Evolutionary conservation across 805 yeast species (phyloP), one percentile per base, ranked within the genome.

Genomic region (Wickerhamomyces canadensis): DNA sequence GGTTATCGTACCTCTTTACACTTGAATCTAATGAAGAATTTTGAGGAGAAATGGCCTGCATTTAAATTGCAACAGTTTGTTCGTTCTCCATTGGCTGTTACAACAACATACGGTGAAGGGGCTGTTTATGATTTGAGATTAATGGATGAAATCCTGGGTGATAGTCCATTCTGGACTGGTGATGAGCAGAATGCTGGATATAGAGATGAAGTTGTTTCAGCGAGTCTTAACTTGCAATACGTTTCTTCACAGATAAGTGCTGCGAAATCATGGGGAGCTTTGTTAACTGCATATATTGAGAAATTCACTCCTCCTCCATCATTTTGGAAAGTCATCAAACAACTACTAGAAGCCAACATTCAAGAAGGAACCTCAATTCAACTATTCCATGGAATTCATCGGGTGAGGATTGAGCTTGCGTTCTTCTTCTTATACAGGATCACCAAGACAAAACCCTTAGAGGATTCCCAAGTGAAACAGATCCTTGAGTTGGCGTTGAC

Each of bases 251-350:
- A 87, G 50, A 65, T 80, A 13, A 65, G 75, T 4, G 73, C 84
- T 16, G 82, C 86, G 4, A 81, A 80, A 48, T 73, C 94, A 0
- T 78, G 85, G 72, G 88, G 91, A 34, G 87, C 93, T 2, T 63
- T 88, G 24, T 44, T 86, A 17, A 78, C 91, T 0, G 75, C 91
- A 0, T 80, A 64, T 49, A 71, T 83, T 41, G 72, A 76, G 43
- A 65, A 62, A 31, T 56, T 55, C 17, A 50, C 55, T 2, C 41
- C 44, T 0, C 57, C 61, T 4, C 41, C 53, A 8, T 53, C 64
- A 0, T 65, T 62, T 45, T 48, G 61, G 49, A 58, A 58, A 8
- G 51, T 69, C 31, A 78, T 77, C 1, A 52, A 67, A 8, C 59
- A 66, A 21, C 60, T 86, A n/a, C 60, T 88, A 27, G 62, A 63